Conservation (phyloP, 495 filamentous ascomycete species). For the Hyaloscypha bicolor region DNA sequence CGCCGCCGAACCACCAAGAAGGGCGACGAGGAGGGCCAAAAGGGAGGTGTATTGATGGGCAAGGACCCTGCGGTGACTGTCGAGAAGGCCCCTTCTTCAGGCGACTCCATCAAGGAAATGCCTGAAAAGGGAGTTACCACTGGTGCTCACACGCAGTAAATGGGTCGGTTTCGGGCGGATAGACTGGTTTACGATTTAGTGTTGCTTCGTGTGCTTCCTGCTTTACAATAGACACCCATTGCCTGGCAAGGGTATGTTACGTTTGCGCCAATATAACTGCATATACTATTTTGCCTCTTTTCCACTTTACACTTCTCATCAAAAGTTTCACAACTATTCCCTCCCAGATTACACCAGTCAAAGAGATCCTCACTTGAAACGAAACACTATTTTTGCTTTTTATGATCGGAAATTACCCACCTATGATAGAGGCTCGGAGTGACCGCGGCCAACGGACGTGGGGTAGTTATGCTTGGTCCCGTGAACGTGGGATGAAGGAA, state of each 20-base stretch:
- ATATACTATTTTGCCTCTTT: not conserved
- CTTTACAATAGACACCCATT: not conserved
- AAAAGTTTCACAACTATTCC: not conserved
- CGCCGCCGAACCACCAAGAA: conserved; percentile 8
- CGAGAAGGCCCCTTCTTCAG: not conserved
- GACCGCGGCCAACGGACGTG: not conserved
- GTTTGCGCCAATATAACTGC: not conserved
- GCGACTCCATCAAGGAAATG: not conserved
- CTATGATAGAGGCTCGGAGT: not conserved
- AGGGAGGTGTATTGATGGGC: conserved; percentile 17
- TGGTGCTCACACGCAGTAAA: not conserved
- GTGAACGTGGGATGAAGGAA: not conserved
- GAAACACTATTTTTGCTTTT: not conserved
- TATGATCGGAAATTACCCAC: not conserved
- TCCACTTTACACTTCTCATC: too few relatives aligned
- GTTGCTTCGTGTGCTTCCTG: not conserved
- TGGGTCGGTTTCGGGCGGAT: not conserved
- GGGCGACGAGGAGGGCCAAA: conserved; percentile 4
- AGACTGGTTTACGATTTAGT: not conserved
- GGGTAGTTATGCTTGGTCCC: not conserved
- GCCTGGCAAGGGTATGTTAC: not conserved
- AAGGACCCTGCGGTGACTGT: conserved; percentile 8
- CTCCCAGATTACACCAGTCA: not conserved
- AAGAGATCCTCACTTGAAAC: not conserved
- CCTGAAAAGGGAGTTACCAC: not conserved